Evolutionary conservation across 192 early-diverging fungal species (phyloP).

Genomic region (Rhizophagus clarus): DNA sequence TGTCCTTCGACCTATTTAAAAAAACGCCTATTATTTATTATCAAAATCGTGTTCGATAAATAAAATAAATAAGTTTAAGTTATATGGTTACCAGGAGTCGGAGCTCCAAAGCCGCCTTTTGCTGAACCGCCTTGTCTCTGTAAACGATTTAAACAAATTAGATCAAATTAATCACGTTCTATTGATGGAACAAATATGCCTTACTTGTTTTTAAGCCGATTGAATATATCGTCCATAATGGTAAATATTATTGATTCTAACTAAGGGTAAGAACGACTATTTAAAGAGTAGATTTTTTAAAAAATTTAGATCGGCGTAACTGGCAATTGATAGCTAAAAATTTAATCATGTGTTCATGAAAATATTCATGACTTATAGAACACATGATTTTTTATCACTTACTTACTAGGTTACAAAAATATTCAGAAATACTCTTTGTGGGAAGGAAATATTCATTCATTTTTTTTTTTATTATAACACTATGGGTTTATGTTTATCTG

Average conservation of each 20-base stretch:
- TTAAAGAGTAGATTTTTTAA: no score
- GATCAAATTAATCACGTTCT: not conserved
- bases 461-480: not conserved
- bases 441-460: not conserved
- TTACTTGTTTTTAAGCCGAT: slow-evolving; percentile 23
- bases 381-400: no score
- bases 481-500: slow-evolving; percentile 71
- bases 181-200: not conserved
- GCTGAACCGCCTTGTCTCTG: slow-evolving; percentile 18
- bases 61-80: not conserved
- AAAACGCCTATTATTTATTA: not conserved
- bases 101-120: slow-evolving; percentile 19
- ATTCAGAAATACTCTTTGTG: not conserved
- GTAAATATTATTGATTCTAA: not conserved
- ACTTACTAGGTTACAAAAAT: no score
- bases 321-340: no score
- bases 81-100: slow-evolving; percentile 12
- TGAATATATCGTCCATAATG: slow-evolving; percentile 23
- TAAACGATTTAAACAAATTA: not conserved
- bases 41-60: not conserved
- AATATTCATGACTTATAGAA: no score
- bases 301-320: no score
- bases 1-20: slow-evolving; percentile 29
- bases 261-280: not conserved
- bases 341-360: no score